Evolutionary conservation across 2,329 filamentous ascomycete genomes (phyloP).

Genomic region (Ceratocystis cubensis): DNA sequence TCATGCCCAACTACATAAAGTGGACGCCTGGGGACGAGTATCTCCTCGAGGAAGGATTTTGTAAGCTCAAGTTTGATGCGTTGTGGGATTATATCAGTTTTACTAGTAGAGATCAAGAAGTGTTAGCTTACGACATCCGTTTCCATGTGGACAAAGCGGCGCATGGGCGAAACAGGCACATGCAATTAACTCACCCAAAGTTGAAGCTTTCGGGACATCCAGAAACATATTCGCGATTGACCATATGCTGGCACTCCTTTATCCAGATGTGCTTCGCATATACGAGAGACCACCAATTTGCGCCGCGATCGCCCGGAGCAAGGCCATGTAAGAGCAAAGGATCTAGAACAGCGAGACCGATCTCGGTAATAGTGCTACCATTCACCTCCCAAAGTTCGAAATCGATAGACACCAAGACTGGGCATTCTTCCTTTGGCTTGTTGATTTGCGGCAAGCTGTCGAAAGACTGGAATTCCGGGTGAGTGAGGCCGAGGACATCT

Average conservation of each 20-base stretch:
- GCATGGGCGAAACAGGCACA: slow-evolving; percentile 6
- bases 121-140: background rate
- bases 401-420: slow-evolving; percentile 66
- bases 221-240: slow-evolving; percentile 54
- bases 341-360: slow-evolving; percentile 74
- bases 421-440: background rate
- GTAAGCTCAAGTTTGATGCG: slow-evolving; percentile 40
- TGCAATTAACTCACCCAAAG: slow-evolving; percentile 50
- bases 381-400: slow-evolving; percentile 66
- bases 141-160: background rate
- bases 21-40: slow-evolving; percentile 4
- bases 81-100: slow-evolving; percentile 26
- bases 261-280: slow-evolving; percentile 65
- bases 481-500: background rate
- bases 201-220: slow-evolving; percentile 64
- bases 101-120: background rate
- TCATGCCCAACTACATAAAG: slow-evolving; percentile 61
- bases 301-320: slow-evolving; percentile 47
- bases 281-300: slow-evolving; percentile 56
- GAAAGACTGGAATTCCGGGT: background rate
- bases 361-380: slow-evolving; percentile 60
- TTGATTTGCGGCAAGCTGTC: background rate
- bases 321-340: slow-evolving; percentile 42
- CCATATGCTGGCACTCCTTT: slow-evolving; percentile 50
- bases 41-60: background rate